These are phyloP conservation scores for Penicillium brevicompactum DNA, from an alignment of 2,329 filamentous ascomycete genomes.

Conservation along the genomic window DNA sequence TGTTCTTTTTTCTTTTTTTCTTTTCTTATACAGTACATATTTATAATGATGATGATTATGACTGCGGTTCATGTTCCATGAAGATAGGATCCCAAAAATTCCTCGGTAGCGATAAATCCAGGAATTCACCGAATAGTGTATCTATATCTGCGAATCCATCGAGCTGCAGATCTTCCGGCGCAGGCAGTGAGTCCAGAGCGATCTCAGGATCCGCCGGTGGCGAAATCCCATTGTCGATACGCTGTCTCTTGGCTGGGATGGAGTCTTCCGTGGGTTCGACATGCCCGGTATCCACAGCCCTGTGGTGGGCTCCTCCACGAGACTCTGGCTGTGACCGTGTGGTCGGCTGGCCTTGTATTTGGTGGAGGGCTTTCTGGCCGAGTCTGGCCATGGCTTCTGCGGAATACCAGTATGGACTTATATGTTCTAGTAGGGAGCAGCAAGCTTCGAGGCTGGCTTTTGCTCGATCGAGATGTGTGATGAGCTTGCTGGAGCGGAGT, in stretches of 20 bases:
- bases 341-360: constrained; percentile 26
- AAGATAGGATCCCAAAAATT: constrained; percentile 43
- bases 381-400: constrained; percentile 46
- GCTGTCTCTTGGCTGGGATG: constrained; percentile 2
- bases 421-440: constrained; percentile 37
- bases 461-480: constrained; percentile 39
- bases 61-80: constrained; percentile 9
- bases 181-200: constrained; percentile 42
- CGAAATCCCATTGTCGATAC: not conserved
- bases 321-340: not conserved
- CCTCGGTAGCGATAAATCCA: constrained; percentile 38
- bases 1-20: not conserved
- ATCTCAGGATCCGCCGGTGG: constrained; percentile 6
- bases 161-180: constrained; percentile 38
- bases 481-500: constrained; percentile 54
- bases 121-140: constrained; percentile 37
- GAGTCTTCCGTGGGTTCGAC: not conserved
- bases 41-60: constrained; percentile 16
- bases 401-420: constrained; percentile 42
- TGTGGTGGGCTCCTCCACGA: not conserved
- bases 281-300: not conserved
- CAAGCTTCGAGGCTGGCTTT: constrained; percentile 39
- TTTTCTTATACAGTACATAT: constrained; percentile 8
- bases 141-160: constrained; percentile 38
- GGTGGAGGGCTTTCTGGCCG: constrained; percentile 40